Evolutionary conservation across 345 rosid genomes (phyloP), one percentile per base, ranked within the genome.

Genomic region (Pistacia atlantica): DNA sequence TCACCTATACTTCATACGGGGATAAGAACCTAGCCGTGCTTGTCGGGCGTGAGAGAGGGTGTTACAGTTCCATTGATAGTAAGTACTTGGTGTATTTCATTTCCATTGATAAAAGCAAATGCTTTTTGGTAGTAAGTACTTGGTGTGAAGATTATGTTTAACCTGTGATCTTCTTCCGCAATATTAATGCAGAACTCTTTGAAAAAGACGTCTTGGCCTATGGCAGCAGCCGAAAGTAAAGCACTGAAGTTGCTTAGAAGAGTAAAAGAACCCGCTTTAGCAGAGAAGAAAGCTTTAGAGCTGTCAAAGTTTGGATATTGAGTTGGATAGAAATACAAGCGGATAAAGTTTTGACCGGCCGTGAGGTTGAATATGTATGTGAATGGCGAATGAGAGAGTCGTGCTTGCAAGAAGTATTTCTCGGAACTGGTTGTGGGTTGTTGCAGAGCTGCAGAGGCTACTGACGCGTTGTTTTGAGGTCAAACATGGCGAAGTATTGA

Each of bases 211-310:
- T 14, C 17, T n/a, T 35, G 3, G 48, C 10, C 1, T 4, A 5
- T 5, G n/a, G 8, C 11, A 14, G 8, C 12, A 28, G 22, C 31
- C 2, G 49, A 17, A 17, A 28, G 58, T 3, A 38, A 60, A 48
- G 28, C 68, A 8, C 46, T 73, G 11, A 73, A 73, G 48, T 73
- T 73, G 20, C 14, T 48, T 0, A 73, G 59, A 16, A 73, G 76
- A 7, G 60, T 62, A 8, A 20, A 73, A 42, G 22, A n/a, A 51
- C 59, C 31, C 1, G 68, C 58, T 1, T 0, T 28, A 14, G 48
- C 46, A 11, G 69, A 56, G 58, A 73, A 73, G 28, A 46, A 46
- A 11, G 16, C 57, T 35, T 22, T 28, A 16, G 57, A 73, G 8
- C 11, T 8, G 3, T 62, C 5, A 52, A 60, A 25, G 1, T 6